Conservation (phyloP, 2,329 filamentous ascomycete species). For the Ophiostoma himal-ulmi region DNA sequence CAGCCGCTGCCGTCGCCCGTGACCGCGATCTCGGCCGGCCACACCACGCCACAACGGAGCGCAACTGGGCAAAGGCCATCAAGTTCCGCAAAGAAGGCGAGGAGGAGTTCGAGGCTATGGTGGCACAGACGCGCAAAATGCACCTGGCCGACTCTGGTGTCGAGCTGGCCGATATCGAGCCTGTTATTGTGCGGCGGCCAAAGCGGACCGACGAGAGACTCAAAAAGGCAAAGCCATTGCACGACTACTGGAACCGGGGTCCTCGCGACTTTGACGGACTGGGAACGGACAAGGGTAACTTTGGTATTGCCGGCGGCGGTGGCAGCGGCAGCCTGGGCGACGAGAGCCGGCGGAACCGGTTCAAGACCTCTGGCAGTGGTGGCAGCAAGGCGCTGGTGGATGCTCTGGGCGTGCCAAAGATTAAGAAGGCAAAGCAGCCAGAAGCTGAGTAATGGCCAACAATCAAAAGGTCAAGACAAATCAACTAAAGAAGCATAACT, state of each 20-base stretch:
- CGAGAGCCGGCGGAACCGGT: conserved; percentile 11
- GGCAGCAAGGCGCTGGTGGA: conserved; percentile 7
- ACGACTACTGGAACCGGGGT: conserved; percentile 23
- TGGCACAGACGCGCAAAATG: conserved; percentile 39
- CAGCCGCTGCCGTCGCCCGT: conserved; percentile 73
- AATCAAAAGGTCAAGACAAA: neutral
- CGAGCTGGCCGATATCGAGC: conserved; percentile 26
- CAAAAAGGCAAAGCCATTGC: conserved; percentile 20
- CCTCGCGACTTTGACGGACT: conserved; percentile 12
- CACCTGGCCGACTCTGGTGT: conserved; percentile 29
- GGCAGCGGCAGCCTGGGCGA: conserved; percentile 11
- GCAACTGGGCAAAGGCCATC: conserved; percentile 81
- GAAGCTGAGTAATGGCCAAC: neutral
- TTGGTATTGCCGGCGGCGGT: neutral
- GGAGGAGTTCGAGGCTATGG: conserved; percentile 61
- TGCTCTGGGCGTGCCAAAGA: conserved; percentile 21
- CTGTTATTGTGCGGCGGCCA: conserved; percentile 17
- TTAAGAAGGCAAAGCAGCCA: conserved; percentile 5
- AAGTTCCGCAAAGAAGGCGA: conserved; percentile 63
- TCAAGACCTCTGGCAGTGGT: conserved; percentile 1
- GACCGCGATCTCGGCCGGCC: conserved; percentile 50
- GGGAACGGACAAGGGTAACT: neutral
- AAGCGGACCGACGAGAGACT: conserved; percentile 8
- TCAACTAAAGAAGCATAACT: too few species aligned
- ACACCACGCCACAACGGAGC: conserved; percentile 64